phyloP scores from a whole-genome alignment of 345 rosid species.

The Sonneratia caseolaris region DNA sequence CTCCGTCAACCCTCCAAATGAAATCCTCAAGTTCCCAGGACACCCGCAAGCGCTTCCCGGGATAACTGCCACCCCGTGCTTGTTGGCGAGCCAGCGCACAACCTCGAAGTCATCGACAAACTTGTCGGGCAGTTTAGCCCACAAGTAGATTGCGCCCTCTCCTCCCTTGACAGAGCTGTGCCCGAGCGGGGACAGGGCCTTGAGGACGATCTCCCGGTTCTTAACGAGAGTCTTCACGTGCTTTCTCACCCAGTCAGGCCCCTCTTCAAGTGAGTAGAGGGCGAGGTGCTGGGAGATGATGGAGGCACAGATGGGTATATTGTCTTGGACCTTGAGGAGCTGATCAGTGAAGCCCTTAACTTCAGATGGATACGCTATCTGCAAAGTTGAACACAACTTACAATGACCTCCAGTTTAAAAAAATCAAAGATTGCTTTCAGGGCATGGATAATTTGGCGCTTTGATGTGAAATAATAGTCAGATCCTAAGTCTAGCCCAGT shows the following conservation, averaged over 20 bases:
- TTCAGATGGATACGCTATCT: slow-evolving; percentile 85
- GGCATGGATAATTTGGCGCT: no score
- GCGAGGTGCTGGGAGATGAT: slow-evolving; percentile 77
- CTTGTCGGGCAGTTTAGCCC: slow-evolving; percentile 76
- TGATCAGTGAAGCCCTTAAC: slow-evolving; percentile 59
- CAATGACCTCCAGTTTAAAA: not conserved
- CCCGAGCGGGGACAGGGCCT: slow-evolving; percentile 78
- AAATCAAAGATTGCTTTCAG: no score
- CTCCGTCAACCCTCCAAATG: slow-evolving; percentile 74
- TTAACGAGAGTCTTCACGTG: slow-evolving; percentile 62
- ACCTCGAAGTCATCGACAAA: slow-evolving; percentile 40
- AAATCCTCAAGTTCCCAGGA: slow-evolving; percentile 60
- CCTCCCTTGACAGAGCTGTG: slow-evolving; percentile 71
- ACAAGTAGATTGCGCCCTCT: slow-evolving; percentile 89
- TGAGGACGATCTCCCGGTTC: slow-evolving; percentile 62
- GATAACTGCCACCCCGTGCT: slow-evolving; percentile 72
- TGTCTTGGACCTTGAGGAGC: slow-evolving; percentile 86
- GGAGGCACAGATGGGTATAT: slow-evolving; percentile 88
- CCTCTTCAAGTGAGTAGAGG: slow-evolving; percentile 61
- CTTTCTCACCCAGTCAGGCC: slow-evolving; percentile 67
- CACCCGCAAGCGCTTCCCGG: slow-evolving; percentile 74
- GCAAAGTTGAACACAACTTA: slow-evolving; percentile 12
- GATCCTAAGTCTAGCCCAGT: no score
- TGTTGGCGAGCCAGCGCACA: slow-evolving; percentile 74
- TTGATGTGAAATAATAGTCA: no score